These are phyloP conservation scores for Solanum hybrid DNA, from an alignment of 305 asterid genomes.

Conservation along the genomic window DNA sequence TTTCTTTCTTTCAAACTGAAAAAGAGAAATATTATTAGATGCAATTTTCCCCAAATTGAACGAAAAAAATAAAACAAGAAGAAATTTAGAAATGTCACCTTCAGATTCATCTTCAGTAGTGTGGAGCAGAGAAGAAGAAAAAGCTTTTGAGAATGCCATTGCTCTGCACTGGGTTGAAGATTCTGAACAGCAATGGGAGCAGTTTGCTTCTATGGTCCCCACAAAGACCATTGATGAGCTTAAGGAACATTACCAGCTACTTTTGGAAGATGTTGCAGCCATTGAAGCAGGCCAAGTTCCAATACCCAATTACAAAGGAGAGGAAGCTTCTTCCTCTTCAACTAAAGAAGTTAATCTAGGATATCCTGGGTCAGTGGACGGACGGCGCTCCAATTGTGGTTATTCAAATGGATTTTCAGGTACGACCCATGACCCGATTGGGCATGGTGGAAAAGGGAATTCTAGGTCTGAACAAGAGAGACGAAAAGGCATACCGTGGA, in stretches of 20 bases:
- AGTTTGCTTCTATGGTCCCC: conserved; percentile 35
- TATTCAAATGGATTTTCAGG: conserved; percentile 15
- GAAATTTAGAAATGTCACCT: conserved; percentile 2
- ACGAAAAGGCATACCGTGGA: conserved; percentile 65
- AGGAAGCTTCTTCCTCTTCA: conserved; percentile 25
- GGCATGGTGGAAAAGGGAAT: conserved; percentile 19
- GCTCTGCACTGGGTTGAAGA: conserved; percentile 42
- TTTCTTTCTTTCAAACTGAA: not conserved
- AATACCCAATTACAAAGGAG: conserved; percentile 28
- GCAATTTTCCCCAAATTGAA: not conserved
- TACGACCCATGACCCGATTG: conserved; percentile 20
- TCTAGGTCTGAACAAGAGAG: conserved; percentile 49
- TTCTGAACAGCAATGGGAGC: conserved; percentile 31
- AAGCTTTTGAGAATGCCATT: conserved; percentile 48
- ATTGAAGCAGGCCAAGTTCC: conserved; percentile 56
- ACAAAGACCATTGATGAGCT: conserved; percentile 36
- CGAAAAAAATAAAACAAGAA: not conserved
- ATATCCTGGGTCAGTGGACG: not conserved
- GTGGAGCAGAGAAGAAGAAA: conserved; percentile 59
- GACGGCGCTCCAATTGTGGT: not conserved
- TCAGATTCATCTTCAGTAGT: conserved; percentile 8
- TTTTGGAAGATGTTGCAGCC: conserved; percentile 44
- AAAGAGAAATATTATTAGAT: not conserved
- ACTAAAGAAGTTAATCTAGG: conserved; percentile 3
- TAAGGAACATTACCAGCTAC: conserved; percentile 38